Evolutionary conservation across 2,329 filamentous ascomycete genomes (phyloP), one percentile per base, ranked within the genome.

Genomic region (Berkeleyomyces rouxiae): DNA sequence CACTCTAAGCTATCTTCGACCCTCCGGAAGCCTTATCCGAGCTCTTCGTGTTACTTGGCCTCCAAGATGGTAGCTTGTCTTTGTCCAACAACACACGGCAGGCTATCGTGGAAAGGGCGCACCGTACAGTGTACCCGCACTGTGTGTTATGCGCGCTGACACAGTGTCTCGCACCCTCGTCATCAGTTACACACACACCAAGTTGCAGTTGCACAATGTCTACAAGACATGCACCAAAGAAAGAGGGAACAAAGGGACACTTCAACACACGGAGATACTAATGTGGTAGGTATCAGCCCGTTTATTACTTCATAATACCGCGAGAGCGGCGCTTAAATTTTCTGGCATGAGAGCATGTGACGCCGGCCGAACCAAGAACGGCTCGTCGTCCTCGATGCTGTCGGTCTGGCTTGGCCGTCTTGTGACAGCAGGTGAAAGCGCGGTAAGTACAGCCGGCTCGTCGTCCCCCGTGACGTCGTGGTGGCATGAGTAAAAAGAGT

Each of bases 391-490:
- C 11, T 58, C 61, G 6, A 53, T 3, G 49, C 33, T 53, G 23
- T 57, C 61, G 1, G 43, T 42, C 40, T 62, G 61, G 13, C 61
- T 62, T 13, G 39, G 51, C 10, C 51, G 46, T 11, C 43, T 23
- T 11, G 49, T 58, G 11, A 51, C 60, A 4, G 43, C 51, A 4
- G 61, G 61, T 36, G 61, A 53, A 31, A 62, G 44, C 33, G 47
- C 36, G 4, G 61, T 62, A 16, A 62, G 42, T 9, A 62, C 51
- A 11, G 23, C 37, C 23, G 49, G 47, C 51, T 57, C 51, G 6
- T 62, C 61, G 47, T 62, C 61, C 2, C 61, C 61, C 4, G 61
- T 62, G 6, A 62, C 58, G 44, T 23, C 23, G n/a, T 31, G 31
- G 5, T 43, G 55, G 33, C 51, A 9, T 23, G 43, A 42, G 31